Evolutionary conservation across 1,139 yeast genomes (phyloP).

Genomic region (Yamadazyma jaroonii): DNA sequence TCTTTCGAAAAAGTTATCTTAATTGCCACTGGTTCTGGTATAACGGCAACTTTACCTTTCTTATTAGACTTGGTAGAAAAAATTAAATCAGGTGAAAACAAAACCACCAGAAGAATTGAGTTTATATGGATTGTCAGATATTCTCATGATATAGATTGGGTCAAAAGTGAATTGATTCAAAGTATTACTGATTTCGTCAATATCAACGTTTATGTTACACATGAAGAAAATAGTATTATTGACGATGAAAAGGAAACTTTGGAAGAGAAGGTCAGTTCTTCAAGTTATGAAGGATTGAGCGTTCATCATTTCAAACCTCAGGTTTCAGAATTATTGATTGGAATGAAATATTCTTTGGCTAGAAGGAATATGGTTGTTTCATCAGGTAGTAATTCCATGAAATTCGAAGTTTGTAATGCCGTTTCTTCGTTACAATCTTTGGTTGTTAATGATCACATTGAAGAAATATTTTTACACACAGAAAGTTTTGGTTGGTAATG

Average conservation of each 20-base stretch:
- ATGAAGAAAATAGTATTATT: not conserved
- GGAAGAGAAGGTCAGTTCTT: not conserved
- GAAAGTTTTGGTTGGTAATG: constrained; percentile 57
- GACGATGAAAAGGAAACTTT: not conserved
- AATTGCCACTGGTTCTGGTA: constrained; percentile 53
- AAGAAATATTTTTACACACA: constrained; percentile 56
- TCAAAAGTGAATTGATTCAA: constrained; percentile 35
- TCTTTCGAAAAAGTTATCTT: constrained; percentile 49
- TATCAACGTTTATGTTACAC: constrained; percentile 25
- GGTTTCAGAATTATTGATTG: constrained; percentile 18
- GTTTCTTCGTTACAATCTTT: constrained; percentile 38
- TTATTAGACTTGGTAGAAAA: constrained; percentile 25
- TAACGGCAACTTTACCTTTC: constrained; percentile 53
- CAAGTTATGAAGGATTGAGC: constrained; percentile 12
- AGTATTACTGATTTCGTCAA: constrained; percentile 26
- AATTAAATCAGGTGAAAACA: constrained; percentile 14
- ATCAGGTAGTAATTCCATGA: constrained; percentile 51
- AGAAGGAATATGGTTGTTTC: constrained; percentile 46
- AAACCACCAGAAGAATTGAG: constrained; percentile 27
- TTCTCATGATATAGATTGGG: constrained; percentile 43
- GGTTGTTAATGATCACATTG: constrained; percentile 35
- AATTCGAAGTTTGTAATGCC: constrained; percentile 39
- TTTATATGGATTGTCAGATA: constrained; percentile 51
- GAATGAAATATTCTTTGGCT: constrained; percentile 22
- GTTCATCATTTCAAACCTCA: constrained; percentile 35